Evolutionary conservation across 1,284 basidiomycete genomes (phyloP).

Genomic region (Lentinus polychrous): DNA sequence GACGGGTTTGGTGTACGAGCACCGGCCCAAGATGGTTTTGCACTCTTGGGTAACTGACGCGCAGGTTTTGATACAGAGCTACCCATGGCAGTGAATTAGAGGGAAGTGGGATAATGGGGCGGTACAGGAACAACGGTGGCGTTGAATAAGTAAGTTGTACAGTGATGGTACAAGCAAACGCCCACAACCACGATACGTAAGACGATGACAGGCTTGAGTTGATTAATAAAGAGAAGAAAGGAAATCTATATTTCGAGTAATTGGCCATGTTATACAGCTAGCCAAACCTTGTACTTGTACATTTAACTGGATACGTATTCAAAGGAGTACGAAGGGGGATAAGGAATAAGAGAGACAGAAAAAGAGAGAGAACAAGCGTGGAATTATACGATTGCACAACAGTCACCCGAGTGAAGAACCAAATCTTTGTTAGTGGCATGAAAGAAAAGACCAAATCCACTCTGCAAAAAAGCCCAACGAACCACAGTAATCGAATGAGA

Average conservation of each 20-base stretch:
- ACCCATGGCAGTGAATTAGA: constrained; percentile 49
- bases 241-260: constrained; percentile 3
- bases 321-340: background rate
- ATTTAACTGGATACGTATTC: constrained; percentile 4
- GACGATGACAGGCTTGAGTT: background rate
- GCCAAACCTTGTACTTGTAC: constrained; percentile 7
- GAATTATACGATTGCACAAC: too few species aligned
- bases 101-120: background rate
- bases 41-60: constrained; percentile 53
- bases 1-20: constrained; percentile 31
- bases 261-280: constrained; percentile 5
- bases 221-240: background rate
- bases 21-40: constrained; percentile 42
- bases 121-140: background rate
- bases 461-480: too few species aligned
- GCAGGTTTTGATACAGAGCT: constrained; percentile 59
- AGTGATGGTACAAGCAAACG: background rate
- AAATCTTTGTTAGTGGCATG: too few species aligned
- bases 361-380: background rate
- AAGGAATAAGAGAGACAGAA: background rate
- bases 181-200: background rate
- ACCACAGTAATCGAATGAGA: too few species aligned
- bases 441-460: background rate
- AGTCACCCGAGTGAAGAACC: too few species aligned
- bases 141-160: background rate